Base-by-base conservation (phyloP, 257 asterid species). In the Solanum habrochaites region DNA sequence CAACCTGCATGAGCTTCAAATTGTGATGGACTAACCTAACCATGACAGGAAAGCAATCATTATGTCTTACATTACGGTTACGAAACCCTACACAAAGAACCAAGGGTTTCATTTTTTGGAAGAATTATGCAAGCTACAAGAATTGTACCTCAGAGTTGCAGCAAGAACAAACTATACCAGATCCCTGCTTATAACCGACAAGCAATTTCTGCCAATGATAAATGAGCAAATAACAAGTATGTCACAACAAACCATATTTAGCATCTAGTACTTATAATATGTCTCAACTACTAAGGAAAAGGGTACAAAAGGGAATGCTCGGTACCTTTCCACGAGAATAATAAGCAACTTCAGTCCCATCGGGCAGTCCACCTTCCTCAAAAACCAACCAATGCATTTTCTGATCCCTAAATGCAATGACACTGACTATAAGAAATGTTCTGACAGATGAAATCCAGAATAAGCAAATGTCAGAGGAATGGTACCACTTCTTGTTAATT, bases 1-100 rank as follows among this genome's bases (percentile, higher is more conserved):
- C 98, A 96, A 88, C 99, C 99, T 87, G 99, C 99, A 91, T 97
- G 99, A 88, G 98, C 97, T 92, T 97, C 99, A 93, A 97, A 97
- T 85, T 90, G 93, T 89, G 99, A 97, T 82, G 99, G 98, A 89
- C 98, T 96, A 90, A 95, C 97, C 99, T 97, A 97, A 87, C 87
- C 92, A 93, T 60, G 71, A 89, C 45, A 82, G 74, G 72, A 88
- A 89, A 83, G 49, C 73, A 78, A 78, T 45, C 66, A 78, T 49
- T 78, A 45, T 27, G 84, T 16, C 84, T 78, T 78, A 78, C 25
- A 0, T 43, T 32, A 78, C 64, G 9, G 35, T 78, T 43, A 78
- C 20, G 16, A 56, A 45, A 78, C 64, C 83, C 84, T 27, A 91
- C 83, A 10, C 45, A 16, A 85, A 87, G 60, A 37, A 47, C 87